These are phyloP conservation scores for Termitomyces sp. DNA, from an alignment of 768 basidiomycete genomes.

Conservation along the genomic window DNA sequence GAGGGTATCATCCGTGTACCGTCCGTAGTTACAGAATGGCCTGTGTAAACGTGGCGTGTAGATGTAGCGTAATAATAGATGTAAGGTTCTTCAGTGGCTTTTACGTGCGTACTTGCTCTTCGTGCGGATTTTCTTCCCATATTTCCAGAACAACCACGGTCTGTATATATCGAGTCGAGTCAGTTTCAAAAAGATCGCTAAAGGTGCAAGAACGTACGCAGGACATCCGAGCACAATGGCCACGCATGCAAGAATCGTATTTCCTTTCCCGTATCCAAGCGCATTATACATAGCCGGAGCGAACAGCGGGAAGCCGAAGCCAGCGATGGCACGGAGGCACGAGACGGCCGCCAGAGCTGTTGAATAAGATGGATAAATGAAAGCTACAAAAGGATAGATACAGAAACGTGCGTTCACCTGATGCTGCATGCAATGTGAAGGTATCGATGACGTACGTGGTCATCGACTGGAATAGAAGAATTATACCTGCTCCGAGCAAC, in stretches of 20 bases:
- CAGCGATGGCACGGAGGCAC: constrained; percentile 59
- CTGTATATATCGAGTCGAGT: constrained; percentile 14
- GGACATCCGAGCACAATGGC: constrained; percentile 63
- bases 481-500: constrained; percentile 52
- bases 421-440: constrained; percentile 66
- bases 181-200: too few species aligned
- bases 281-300: constrained; percentile 62
- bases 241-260: constrained; percentile 58
- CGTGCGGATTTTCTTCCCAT: constrained; percentile 41
- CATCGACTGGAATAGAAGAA: constrained; percentile 57
- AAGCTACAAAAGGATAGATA: background rate
- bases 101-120: constrained; percentile 41
- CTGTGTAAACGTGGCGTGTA: background rate
- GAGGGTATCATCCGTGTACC: background rate
- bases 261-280: constrained; percentile 68
- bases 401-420: constrained; percentile 33
- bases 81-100: background rate
- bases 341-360: constrained; percentile 63
- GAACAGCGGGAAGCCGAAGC: constrained; percentile 79
- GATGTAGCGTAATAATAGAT: background rate
- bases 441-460: constrained; percentile 68
- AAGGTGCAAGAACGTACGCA: constrained; percentile 31
- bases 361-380: background rate
- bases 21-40: background rate
- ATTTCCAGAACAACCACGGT: constrained; percentile 33